Conservation (phyloP, 495 filamentous ascomycete genomes). For the Xylaria curta region DNA sequence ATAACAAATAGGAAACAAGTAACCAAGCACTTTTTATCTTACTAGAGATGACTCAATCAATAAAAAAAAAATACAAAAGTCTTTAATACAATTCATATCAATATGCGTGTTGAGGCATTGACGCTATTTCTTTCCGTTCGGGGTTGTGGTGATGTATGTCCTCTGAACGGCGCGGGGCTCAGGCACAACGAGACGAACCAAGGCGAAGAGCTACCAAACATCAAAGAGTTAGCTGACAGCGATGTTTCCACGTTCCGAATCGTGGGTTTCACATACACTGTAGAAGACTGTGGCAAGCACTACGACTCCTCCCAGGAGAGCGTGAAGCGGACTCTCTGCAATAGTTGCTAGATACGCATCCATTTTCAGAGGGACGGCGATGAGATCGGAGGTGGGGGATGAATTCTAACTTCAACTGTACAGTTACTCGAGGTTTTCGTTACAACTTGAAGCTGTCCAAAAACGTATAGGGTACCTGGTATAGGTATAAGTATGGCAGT, state of each 20-base stretch:
- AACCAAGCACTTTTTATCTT: conserved; percentile 24
- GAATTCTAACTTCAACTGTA: not conserved
- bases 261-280: conserved; percentile 6
- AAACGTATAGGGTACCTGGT: no score
- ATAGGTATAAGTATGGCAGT: no score
- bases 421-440: no score
- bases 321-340: conserved; percentile 14
- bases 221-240: conserved; percentile 1
- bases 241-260: not conserved
- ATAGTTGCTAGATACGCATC: conserved; percentile 4
- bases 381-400: not conserved
- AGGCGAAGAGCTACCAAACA: conserved; percentile 65
- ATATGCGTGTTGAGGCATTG: not conserved
- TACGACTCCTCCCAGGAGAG: conserved; percentile 10
- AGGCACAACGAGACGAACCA: conserved; percentile 77
- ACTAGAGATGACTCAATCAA: conserved; percentile 26
- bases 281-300: conserved; percentile 16
- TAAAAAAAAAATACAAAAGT: conserved; percentile 24
- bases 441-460: no score
- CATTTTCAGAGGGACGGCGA: not conserved
- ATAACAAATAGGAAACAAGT: conserved; percentile 26
- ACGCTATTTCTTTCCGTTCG: conserved; percentile 56
- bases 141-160: conserved; percentile 74
- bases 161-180: conserved; percentile 87
- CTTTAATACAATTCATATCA: conserved; percentile 6